Percentiles rank a stretch among this genome's conserved stretches.
These are phyloP conservation scores for Yamagishiella unicocca DNA, from an alignment of 139 green algal species.

Conservation along the genomic window DNA sequence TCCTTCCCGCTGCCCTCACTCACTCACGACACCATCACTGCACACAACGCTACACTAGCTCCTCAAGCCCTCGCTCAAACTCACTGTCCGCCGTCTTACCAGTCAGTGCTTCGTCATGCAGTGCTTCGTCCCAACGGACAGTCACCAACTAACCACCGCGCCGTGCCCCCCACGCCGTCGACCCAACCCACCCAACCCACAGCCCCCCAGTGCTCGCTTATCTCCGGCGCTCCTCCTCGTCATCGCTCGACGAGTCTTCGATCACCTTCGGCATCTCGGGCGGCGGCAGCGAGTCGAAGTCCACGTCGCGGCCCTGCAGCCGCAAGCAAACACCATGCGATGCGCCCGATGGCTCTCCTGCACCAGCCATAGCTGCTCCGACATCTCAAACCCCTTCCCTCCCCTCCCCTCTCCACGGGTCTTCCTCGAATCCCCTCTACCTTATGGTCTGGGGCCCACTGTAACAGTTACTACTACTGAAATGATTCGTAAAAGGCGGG, in stretches of 20 bases:
- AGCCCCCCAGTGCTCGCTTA: not conserved
- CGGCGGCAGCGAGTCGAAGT: slow-evolving; percentile 2
- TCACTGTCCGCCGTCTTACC: too few relatives aligned
- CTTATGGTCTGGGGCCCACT: not conserved
- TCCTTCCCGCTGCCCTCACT: too few relatives aligned
- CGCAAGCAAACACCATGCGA: not conserved
- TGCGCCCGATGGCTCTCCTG: not conserved
- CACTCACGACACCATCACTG: too few relatives aligned
- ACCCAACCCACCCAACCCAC: not conserved
- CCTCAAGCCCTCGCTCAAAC: not conserved
- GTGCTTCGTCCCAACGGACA: not conserved
- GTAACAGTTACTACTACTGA: not conserved
- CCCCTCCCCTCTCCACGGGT: too few relatives aligned
- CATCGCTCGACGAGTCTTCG: not conserved
- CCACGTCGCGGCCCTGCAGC: not conserved
- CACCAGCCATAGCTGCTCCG: not conserved
- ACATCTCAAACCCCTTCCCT: not conserved
- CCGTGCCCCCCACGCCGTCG: not conserved
- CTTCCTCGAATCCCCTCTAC: not conserved
- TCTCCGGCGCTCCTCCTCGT: not conserved
- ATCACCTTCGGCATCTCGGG: slow-evolving; percentile 29
- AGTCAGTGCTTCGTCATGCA: too few relatives aligned
- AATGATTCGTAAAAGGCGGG: not conserved
- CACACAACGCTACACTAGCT: too few relatives aligned
- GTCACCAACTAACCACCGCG: not conserved